phyloP scores from a whole-genome alignment of 441 rosid genomes.

The Erysimum cheiri region DNA sequence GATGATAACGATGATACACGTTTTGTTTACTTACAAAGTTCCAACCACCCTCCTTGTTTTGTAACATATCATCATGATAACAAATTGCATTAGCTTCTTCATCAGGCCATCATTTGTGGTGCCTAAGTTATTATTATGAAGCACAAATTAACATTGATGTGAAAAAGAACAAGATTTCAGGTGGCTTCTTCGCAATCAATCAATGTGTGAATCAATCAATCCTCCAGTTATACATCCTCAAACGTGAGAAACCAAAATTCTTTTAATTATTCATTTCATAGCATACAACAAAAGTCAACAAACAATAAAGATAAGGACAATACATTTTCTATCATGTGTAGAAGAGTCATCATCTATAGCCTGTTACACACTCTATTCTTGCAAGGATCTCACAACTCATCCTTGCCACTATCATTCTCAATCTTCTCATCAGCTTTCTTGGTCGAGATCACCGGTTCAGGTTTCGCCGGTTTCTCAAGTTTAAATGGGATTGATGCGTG shows the following conservation, averaged over 20 bases:
- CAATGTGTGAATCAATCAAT: not conserved
- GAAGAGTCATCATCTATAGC: slow-evolving; percentile 27
- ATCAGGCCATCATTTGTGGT: no score
- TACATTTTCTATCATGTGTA: slow-evolving; percentile 31
- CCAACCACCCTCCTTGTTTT: no score
- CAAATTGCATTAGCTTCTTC: no score
- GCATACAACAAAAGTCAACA: slow-evolving; percentile 27
- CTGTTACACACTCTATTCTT: slow-evolving; percentile 22
- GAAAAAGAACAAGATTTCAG: not conserved
- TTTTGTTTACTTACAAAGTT: no score
- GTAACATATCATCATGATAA: no score
- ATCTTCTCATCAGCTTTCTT: slow-evolving; percentile 45
- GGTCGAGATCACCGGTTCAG: slow-evolving; percentile 41
- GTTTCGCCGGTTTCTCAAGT: slow-evolving; percentile 69
- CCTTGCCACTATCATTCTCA: slow-evolving; percentile 53
- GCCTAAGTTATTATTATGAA: no score
- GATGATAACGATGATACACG: no score
- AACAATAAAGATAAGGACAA: not conserved
- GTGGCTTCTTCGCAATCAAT: not conserved
- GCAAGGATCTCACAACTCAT: slow-evolving; percentile 70
- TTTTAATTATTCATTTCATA: slow-evolving; percentile 27
- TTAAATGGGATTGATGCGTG: slow-evolving; percentile 94
- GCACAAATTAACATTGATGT: not conserved
- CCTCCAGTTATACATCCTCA: not conserved
- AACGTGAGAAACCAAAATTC: slow-evolving; percentile 19